These are phyloP conservation scores for Rhizopogon sp. DNA, from an alignment of 768 basidiomycete species.

Conservation along the genomic window DNA sequence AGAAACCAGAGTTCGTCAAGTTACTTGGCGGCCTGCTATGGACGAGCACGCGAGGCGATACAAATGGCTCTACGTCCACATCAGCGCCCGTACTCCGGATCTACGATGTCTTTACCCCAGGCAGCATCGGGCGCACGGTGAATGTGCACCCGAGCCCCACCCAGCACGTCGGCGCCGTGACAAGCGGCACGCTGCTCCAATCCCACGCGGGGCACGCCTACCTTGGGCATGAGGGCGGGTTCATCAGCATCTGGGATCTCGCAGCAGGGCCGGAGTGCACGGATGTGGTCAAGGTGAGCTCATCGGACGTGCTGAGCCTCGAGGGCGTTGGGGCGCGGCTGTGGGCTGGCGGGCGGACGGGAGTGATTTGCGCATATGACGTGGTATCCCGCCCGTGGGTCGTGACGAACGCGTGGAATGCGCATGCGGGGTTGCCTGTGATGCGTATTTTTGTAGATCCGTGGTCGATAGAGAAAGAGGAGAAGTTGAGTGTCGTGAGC, in stretches of 20 bases:
- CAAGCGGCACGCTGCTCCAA: slow-evolving; percentile 72
- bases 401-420: slow-evolving; percentile 84
- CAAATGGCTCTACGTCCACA: slow-evolving; percentile 34
- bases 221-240: slow-evolving; percentile 90
- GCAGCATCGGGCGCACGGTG: slow-evolving; percentile 47
- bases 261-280: slow-evolving; percentile 55
- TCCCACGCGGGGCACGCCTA: slow-evolving; percentile 64
- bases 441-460: slow-evolving; percentile 64
- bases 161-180: slow-evolving; percentile 78
- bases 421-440: slow-evolving; percentile 67
- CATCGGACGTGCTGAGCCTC: slow-evolving; percentile 76
- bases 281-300: slow-evolving; percentile 75
- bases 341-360: slow-evolving; percentile 86
- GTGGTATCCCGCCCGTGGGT: slow-evolving; percentile 72
- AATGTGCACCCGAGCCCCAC: slow-evolving; percentile 35
- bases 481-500: slow-evolving; percentile 68
- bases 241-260: slow-evolving; percentile 75
- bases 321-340: slow-evolving; percentile 80
- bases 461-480: slow-evolving; percentile 64
- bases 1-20: slow-evolving; percentile 78
- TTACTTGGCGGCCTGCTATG: slow-evolving; percentile 76
- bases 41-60: slow-evolving; percentile 63
- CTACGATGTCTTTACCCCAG: slow-evolving; percentile 69
- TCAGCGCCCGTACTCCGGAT: slow-evolving; percentile 73
- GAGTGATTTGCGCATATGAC: slow-evolving; percentile 79